Base-by-base conservation (phyloP, 177 flowering plant genomes). In the Tripterygium wilfordii region DNA sequence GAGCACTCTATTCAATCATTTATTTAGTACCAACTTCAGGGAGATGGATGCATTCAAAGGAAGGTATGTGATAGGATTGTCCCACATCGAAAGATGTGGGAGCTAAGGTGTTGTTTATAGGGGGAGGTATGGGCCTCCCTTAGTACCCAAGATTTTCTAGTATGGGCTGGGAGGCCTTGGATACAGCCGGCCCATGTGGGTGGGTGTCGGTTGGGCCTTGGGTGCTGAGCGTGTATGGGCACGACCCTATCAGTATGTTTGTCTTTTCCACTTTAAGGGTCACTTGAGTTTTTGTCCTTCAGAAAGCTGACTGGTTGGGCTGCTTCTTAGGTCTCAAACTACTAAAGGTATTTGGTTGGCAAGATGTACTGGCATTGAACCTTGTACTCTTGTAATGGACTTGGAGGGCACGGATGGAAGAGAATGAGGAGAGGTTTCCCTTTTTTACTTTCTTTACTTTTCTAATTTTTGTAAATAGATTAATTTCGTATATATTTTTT, bases 361-460 rank as follows among this genome's bases (percentile, higher is more conserved):
- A 25, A 72, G 47, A 48, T 81, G 92, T 69, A 74, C 60, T 42
- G 96, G 75, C 1, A 81, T 94, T 40, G 95, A 84, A 51, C 96
- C 99, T 27, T 76, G 79, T 54, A 89, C 96, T 5, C 53, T 89
- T 48, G 91, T 89, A 35, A 88, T 92, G 99, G 99, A 92, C 72
- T 73, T 92, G 73, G 99, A 92, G 83, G 99, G 97, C 28, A 86
- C 95, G 48, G 99, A 92, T 74, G 97, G 99, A 68, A 79, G 96
- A 63, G 96, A 88, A 64, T 69, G 96, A 45, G 98, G 98, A 68
- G 91, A 88, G 96, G 96, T 92, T 48, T 36, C 21, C 42, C 53
- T 51, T 26, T 31, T 21, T 35, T 15, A 10, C 14, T 10, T 35
- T 0, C 12, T 23, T 42, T 42, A 10, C n/a, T n/a, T 38, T 57